Conservation (phyloP, 2,329 filamentous ascomycete genomes). For the Aspergillus fumigatus region DNA sequence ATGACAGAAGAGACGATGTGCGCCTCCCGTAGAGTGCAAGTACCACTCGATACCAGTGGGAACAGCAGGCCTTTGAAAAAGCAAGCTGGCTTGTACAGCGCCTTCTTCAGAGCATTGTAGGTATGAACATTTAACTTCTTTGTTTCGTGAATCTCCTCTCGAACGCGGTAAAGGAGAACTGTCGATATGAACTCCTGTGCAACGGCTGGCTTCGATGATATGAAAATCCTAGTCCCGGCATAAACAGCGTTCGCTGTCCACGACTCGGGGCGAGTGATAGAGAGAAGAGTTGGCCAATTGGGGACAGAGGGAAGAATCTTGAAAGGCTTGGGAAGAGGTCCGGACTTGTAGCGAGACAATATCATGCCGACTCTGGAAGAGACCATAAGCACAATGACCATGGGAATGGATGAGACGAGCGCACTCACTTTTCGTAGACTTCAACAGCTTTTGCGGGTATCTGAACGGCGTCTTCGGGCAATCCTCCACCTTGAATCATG, state of each 20-base stretch:
- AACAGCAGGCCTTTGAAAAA: slow-evolving; percentile 98
- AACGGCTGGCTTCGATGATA: slow-evolving; percentile 73
- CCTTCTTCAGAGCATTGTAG: slow-evolving; percentile 90
- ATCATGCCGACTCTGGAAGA: slow-evolving; percentile 70
- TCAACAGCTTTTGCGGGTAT: slow-evolving; percentile 88
- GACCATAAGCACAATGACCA: background rate
- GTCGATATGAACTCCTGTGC: slow-evolving; percentile 83
- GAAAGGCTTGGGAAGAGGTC: slow-evolving; percentile 95
- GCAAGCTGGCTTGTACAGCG: slow-evolving; percentile 85
- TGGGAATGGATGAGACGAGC: background rate
- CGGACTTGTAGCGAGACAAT: slow-evolving; percentile 87
- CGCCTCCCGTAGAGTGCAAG: slow-evolving; percentile 88
- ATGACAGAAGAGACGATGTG: slow-evolving; percentile 86
- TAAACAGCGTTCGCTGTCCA: slow-evolving; percentile 80
- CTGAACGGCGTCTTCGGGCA: slow-evolving; percentile 75
- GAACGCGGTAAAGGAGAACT: slow-evolving; percentile 83
- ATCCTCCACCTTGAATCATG: slow-evolving; percentile 49
- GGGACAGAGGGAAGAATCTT: slow-evolving; percentile 92
- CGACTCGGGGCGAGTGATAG: slow-evolving; percentile 73
- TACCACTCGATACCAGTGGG: slow-evolving; percentile 76
- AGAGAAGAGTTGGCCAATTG: slow-evolving; percentile 83
- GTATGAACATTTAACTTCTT: slow-evolving; percentile 95
- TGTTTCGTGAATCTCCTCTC: slow-evolving; percentile 87
- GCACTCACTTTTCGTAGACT: slow-evolving; percentile 75
- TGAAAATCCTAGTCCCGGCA: slow-evolving; percentile 87